Evolutionary conservation across 192 early-diverging fungal genomes (phyloP).

Genomic region (Phlyctochytrium planicorne): DNA sequence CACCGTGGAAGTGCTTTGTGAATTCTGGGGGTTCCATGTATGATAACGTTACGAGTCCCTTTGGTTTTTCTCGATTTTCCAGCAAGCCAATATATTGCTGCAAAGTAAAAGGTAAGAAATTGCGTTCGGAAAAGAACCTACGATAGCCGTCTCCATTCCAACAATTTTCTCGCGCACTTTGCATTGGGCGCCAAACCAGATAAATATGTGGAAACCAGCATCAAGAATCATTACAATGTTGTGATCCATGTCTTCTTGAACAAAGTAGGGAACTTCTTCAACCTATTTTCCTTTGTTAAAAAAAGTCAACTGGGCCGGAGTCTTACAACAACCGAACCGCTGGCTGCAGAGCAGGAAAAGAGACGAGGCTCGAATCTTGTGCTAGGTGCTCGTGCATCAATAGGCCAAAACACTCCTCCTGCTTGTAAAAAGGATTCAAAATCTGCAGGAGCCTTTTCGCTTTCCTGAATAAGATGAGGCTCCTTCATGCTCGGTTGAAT

Average conservation of each 20-base stretch:
- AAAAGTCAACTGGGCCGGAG: too few species aligned
- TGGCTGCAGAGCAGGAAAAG: too few species aligned
- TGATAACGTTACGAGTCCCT: constrained; percentile 23
- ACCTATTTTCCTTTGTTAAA: too few species aligned
- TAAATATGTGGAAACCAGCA: constrained; percentile 14
- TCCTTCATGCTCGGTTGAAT: too few species aligned
- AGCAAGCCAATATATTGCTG: neutral
- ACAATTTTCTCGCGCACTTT: constrained; percentile 28
- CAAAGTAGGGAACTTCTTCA: constrained; percentile 20
- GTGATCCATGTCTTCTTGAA: constrained; percentile 33
- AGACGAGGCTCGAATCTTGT: too few species aligned
- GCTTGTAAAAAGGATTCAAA: too few species aligned
- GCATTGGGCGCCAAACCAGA: constrained; percentile 29
- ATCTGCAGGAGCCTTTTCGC: too few species aligned
- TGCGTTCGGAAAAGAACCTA: too few species aligned
- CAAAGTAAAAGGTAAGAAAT: neutral
- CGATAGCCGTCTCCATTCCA: constrained; percentile 21
- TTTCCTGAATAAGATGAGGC: too few species aligned
- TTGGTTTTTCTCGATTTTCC: neutral
- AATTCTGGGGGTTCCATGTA: constrained; percentile 31
- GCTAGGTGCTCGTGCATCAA: too few species aligned
- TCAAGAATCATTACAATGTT: constrained; percentile 31
- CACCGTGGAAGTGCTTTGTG: constrained; percentile 25
- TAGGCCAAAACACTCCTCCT: too few species aligned
- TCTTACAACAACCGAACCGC: too few species aligned